Evolutionary conservation across 805 yeast genomes (phyloP), one percentile per base, ranked within the genome.

Genomic region (Monosporozyma aquatica): DNA sequence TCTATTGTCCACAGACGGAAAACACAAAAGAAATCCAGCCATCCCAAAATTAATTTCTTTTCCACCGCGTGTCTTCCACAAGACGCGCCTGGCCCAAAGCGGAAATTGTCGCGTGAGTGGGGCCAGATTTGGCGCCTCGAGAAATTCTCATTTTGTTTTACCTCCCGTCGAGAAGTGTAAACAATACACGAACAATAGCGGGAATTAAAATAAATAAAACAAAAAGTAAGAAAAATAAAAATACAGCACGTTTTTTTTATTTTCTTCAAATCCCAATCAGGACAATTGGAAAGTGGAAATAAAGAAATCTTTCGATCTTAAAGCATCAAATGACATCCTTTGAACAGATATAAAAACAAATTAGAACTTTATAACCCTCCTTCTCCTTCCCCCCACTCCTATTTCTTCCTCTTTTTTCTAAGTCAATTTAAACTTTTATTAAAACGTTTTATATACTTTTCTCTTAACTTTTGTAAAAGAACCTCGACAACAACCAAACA

Each of bases 71-170:
- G n/a, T n/a, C n/a, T n/a, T n/a, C 6, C 23, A 3, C 30, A 28
- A 15, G 15, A 32, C 35, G 35, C 35, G 35, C 35, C 35, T 32
- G 35, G 28, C 28, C 28, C 28, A 26, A 26, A 11, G 28, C 28
- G 28, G 28, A 26, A 26, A 26, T 14, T 8, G 28, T 14, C 5
- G 28, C n/a, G n/a, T n/a, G n/a, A 14, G 14, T 11, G 28, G 28
- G 28, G 5, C 28, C 28, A 26, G 28, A 5, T 26, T 8, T 8
- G 4, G 35, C 14, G 4, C 7, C 35, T 32, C 35, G 35, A 32
- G 35, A 6, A 23, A 18, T 17, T 32, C n/a, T n/a, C n/a, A n/a
- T n/a, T n/a, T 8, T 13, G 13, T 28, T 28, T 28, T n/a, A 28
- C n/a, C 11, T 14, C 10, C 5, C 28, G 28, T 11, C 10, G 11